Base-by-base conservation (phyloP, 2,329 filamentous ascomycete species). In the Parastagonospora nodorum region DNA sequence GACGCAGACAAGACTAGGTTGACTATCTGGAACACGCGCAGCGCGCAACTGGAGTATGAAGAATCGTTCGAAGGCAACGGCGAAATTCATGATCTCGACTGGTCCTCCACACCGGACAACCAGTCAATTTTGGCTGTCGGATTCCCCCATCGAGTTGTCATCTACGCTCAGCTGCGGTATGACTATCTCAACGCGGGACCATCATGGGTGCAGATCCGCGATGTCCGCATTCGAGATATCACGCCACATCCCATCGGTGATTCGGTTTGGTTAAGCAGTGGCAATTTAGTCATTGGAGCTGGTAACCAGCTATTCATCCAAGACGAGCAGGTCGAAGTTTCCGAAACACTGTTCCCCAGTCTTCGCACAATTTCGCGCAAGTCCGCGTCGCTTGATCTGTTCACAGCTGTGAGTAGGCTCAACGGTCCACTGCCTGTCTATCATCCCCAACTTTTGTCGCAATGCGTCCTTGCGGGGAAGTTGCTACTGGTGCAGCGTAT, bases 51-150 rank as follows among this genome's bases (percentile, higher is more conserved):
- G 5, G 92, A 97, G 71, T 92, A 90, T 66, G 83, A 89, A 54
- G 84, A 93, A 63, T 82, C 85, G 28, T 94, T 92, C 57, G 82
- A 88, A 57, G 80, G 82, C 10, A 82, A 88, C 52, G 88, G 94
- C 62, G 83, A 82, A 5, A 91, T 97, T 35, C 86, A 88, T 56
- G 92, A 96, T 71, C 82, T 97, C 10, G 92, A 96, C 71, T 97
- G 93, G 93, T 93, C 92, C 1, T 93, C 90, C 2, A 96, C 92
- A 0, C 91, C 91, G 0, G 90, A 96, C 69, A 86, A 86, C 42
- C 91, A 96, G 66, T 93, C 90, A 1, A 92, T 97, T 48, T 79
- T 97, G 15, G 90, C 92, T 1, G 90, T 97, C n/a, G 92, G 92
- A 0, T 96, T 96, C 66, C 87, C 88, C n/a, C 89, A 92, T 58